Evolutionary conservation across 371 early-diverging fungal genomes (phyloP).

Genomic region (Rhizopus microsporus): DNA sequence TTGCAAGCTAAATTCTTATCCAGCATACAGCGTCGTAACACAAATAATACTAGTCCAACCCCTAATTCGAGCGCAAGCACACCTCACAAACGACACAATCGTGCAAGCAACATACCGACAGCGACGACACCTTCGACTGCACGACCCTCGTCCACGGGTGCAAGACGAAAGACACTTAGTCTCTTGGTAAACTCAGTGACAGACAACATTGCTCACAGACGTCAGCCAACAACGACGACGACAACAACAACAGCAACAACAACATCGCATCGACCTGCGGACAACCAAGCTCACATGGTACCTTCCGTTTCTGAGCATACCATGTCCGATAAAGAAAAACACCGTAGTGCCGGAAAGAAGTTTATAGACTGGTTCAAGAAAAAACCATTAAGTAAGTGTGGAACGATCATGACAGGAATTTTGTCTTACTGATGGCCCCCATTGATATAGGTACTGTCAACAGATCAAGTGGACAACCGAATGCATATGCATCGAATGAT

Average conservation of each 20-base stretch:
- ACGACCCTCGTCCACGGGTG: conserved; percentile 30
- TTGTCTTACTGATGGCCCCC: neutral
- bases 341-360: conserved; percentile 61
- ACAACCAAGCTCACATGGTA: conserved; percentile 14
- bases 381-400: conserved; percentile 57
- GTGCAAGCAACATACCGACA: conserved; percentile 12
- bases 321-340: conserved; percentile 36
- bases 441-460: conserved; percentile 14
- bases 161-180: conserved; percentile 59
- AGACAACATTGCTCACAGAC: conserved; percentile 26
- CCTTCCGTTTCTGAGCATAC: conserved; percentile 44
- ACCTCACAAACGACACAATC: conserved; percentile 18
- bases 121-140: conserved; percentile 25
- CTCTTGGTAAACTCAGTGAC: conserved; percentile 52
- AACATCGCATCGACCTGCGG: conserved; percentile 12
- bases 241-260: conserved; percentile 4
- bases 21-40: conserved; percentile 30
- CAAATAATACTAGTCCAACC: neutral
- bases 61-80: conserved; percentile 26
- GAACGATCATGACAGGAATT: neutral
- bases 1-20: conserved; percentile 49
- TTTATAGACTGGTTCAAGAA: conserved; percentile 74
- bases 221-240: conserved; percentile 5
- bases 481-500: conserved; percentile 22
- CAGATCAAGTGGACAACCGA: conserved; percentile 11